Percentiles rank a stretch among this genome's conserved stretches.
phyloP scores from a whole-genome alignment of 352 stramenopile species.

The Pythium guiyangense region DNA sequence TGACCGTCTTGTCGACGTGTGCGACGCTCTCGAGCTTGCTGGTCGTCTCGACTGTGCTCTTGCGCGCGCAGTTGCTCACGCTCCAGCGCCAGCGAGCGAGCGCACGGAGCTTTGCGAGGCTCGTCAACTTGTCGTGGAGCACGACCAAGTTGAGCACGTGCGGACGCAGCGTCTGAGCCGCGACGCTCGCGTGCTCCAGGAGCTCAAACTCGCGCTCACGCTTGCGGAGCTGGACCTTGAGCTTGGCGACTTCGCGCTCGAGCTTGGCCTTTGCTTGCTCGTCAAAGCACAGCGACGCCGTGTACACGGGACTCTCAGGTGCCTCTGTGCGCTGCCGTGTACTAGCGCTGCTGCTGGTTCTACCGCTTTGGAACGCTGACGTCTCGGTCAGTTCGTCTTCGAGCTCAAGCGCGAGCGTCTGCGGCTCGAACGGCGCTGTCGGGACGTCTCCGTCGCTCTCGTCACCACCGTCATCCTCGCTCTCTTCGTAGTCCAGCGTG shows the following conservation, averaged over 20 bases:
- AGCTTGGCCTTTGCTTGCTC: conserved; percentile 31
- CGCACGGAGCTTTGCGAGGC: conserved; percentile 20
- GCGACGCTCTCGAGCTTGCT: background rate
- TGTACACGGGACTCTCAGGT: conserved; percentile 9
- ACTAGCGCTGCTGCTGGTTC: background rate
- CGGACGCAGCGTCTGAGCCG: conserved; percentile 10
- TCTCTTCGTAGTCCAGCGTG: background rate
- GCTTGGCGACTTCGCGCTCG: conserved; percentile 31
- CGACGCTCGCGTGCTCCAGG: conserved; percentile 11
- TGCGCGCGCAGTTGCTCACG: background rate
- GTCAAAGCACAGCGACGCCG: conserved; percentile 16
- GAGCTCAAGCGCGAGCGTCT: conserved; percentile 1
- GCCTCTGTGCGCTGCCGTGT: background rate
- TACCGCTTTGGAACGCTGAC: background rate
- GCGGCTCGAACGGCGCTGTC: background rate
- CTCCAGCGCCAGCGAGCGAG: conserved; percentile 30
- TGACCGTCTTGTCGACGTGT: conserved; percentile 4
- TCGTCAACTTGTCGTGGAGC: conserved; percentile 20
- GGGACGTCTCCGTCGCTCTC: background rate
- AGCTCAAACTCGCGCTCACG: conserved; percentile 28
- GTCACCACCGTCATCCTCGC: background rate
- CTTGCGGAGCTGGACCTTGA: conserved; percentile 29
- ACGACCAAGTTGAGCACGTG: conserved; percentile 34
- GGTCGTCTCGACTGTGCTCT: background rate
- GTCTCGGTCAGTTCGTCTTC: background rate